A percentile compares a stretch with the other conserved stretches of the same genome.
Evolutionary conservation across 2,329 filamentous ascomycete species (phyloP).

Genomic region (Fonsecaea erecta): DNA sequence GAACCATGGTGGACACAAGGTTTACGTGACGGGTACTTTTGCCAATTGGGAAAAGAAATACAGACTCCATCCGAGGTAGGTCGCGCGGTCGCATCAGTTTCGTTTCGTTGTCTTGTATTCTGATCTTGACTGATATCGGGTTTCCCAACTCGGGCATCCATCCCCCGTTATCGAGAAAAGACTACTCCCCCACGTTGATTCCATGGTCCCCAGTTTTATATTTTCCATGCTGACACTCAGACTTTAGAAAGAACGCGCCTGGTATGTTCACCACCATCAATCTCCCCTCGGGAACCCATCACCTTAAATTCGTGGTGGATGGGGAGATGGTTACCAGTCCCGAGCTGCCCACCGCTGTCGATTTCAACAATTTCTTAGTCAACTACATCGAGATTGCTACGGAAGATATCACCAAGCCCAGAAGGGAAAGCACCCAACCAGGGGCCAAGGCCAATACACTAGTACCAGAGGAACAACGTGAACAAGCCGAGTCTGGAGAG

Average conservation of each 20-base stretch:
- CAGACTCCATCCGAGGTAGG: constrained; percentile 81
- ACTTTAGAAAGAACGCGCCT: constrained; percentile 44
- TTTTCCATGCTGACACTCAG: not conserved
- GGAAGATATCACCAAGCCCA: constrained; percentile 61
- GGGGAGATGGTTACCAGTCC: constrained; percentile 89
- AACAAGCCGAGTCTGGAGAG: constrained; percentile 38
- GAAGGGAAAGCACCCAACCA: constrained; percentile 45
- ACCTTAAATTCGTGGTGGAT: constrained; percentile 95
- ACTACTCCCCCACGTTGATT: not conserved
- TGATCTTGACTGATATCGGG: constrained; percentile 7
- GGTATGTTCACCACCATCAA: constrained; percentile 77
- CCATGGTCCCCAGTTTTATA: not conserved
- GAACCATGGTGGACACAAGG: constrained; percentile 79
- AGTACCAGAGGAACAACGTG: constrained; percentile 48
- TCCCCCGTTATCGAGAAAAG: constrained; percentile 1
- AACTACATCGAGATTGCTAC: constrained; percentile 96
- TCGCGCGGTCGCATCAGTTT: constrained; percentile 39
- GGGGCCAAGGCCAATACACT: constrained; percentile 43
- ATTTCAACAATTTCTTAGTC: constrained; percentile 96
- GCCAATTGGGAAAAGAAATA: constrained; percentile 98
- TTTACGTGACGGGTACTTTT: constrained; percentile 93
- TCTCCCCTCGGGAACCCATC: constrained; percentile 90
- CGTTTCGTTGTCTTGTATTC: constrained; percentile 26
- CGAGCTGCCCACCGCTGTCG: constrained; percentile 88
- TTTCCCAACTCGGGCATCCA: constrained; percentile 11